Evolutionary conservation across 768 basidiomycete species (phyloP).

Genomic region (Gloeostereum incarnatum): DNA sequence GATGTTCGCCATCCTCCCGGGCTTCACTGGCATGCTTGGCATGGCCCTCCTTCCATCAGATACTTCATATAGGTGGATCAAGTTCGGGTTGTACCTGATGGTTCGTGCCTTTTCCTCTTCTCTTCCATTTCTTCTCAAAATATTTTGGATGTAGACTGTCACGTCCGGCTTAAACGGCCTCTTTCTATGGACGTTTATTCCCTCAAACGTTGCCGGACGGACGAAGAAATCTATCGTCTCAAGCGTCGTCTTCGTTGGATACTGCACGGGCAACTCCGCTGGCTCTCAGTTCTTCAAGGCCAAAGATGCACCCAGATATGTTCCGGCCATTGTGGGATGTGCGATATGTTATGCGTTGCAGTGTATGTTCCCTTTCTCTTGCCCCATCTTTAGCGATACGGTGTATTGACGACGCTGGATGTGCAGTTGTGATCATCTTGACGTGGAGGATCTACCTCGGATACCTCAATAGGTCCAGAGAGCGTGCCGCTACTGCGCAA

Average conservation of each 20-base stretch:
- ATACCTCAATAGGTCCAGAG: conserved; percentile 3
- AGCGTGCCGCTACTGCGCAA: conserved; percentile 3
- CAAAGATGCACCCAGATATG: conserved; percentile 6
- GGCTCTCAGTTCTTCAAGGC: conserved; percentile 7
- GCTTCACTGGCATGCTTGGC: too few species aligned
- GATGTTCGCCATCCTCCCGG: conserved; percentile 5
- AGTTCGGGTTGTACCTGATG: too few species aligned
- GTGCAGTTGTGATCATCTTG: conserved; percentile 2
- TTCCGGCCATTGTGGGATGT: conserved; percentile 5
- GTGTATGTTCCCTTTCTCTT: conserved; percentile 1
- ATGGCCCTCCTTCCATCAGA: too few species aligned
- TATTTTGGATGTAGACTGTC: background rate
- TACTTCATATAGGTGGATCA: too few species aligned
- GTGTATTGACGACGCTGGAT: background rate
- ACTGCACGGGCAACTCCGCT: conserved; percentile 6
- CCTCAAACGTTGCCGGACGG: conserved; percentile 8
- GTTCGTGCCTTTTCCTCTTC: too few species aligned
- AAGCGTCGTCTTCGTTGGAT: conserved; percentile 7
- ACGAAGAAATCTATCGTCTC: conserved; percentile 7
- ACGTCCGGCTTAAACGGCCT: conserved; percentile 5
- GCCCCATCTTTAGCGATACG: background rate
- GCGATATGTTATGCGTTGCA: conserved; percentile 4
- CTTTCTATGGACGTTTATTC: conserved; percentile 6
- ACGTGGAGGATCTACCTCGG: conserved; percentile 4
- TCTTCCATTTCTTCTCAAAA: too few species aligned